phyloP scores from a whole-genome alignment of 345 rosid species.

The Populus ilicifolia region DNA sequence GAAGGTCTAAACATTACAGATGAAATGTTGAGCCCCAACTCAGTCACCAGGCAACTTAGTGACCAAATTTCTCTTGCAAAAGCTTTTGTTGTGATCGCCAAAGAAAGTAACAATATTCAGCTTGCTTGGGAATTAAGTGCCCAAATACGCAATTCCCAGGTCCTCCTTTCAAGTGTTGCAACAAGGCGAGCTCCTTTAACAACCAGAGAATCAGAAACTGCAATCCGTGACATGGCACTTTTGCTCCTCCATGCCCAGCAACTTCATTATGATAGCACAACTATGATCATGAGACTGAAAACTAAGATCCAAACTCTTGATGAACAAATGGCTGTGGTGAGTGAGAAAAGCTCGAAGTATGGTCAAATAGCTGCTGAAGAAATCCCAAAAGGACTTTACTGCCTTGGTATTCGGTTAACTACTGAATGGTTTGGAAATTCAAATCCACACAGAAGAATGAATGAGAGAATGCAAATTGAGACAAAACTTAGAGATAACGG shows the following conservation, averaged over 20 bases:
- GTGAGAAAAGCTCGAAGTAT: constrained; percentile 77
- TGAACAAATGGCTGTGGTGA: constrained; percentile 64
- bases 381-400: constrained; percentile 87
- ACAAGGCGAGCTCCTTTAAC: constrained; percentile 68
- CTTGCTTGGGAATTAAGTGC: constrained; percentile 97
- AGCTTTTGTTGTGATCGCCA: constrained; percentile 84
- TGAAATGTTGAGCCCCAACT: constrained; percentile 71
- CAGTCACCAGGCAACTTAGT: constrained; percentile 75
- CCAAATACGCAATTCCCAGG: constrained; percentile 82
- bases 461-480: constrained; percentile 38
- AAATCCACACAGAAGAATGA: constrained; percentile 37
- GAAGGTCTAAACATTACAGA: constrained; percentile 76
- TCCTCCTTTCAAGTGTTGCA: constrained; percentile 73
- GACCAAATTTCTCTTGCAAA: constrained; percentile 92
- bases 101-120: constrained; percentile 89
- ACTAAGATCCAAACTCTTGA: constrained; percentile 78
- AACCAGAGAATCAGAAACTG: constrained; percentile 62
- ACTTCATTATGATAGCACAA: constrained; percentile 83
- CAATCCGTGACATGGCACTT: constrained; percentile 78
- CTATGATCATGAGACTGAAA: constrained; percentile 90
- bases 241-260: constrained; percentile 84
- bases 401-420: constrained; percentile 77
- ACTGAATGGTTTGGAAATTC: constrained; percentile 67
- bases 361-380: constrained; percentile 98
- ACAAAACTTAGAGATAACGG: constrained; percentile 52